phyloP scores from a whole-genome alignment of 1,284 basidiomycete species.

The Marasmius oreades region DNA sequence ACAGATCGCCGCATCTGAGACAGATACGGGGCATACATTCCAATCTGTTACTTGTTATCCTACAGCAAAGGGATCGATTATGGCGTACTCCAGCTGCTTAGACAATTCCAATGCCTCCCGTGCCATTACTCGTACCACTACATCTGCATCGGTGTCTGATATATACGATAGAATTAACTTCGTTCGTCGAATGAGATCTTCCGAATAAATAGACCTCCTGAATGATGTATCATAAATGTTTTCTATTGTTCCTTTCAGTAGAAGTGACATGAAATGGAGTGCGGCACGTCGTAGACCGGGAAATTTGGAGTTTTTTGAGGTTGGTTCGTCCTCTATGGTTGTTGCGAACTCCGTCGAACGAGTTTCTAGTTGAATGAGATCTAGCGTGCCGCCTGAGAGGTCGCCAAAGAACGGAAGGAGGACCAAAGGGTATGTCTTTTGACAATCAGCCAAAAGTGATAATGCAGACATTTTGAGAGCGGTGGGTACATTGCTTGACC shows the following conservation, averaged over 20 bases:
- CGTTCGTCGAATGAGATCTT: constrained; percentile 47
- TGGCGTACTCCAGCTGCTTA: constrained; percentile 46
- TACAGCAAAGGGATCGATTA: constrained; percentile 29
- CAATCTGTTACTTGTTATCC: background rate
- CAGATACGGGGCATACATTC: constrained; percentile 86
- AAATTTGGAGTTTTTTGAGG: constrained; percentile 58
- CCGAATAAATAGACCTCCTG: constrained; percentile 27
- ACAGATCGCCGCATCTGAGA: constrained; percentile 65
- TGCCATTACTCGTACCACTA: constrained; percentile 75
- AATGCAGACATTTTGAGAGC: constrained; percentile 77
- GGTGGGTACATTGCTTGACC: constrained; percentile 59
- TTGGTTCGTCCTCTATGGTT: constrained; percentile 54
- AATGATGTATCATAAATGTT: constrained; percentile 42
- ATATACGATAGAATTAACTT: constrained; percentile 69
- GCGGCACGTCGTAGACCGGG: constrained; percentile 82
- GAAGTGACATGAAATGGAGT: constrained; percentile 69
- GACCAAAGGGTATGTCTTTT: constrained; percentile 60
- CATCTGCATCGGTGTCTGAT: constrained; percentile 69
- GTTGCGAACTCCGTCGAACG: constrained; percentile 28
- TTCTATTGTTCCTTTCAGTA: constrained; percentile 52
- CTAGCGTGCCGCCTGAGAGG: constrained; percentile 65
- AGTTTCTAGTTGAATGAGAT: constrained; percentile 77
- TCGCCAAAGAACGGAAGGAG: constrained; percentile 62
- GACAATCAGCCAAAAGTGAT: constrained; percentile 77
- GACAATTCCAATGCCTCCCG: constrained; percentile 64